Evolutionary conservation across 169 alveolate genomes (phyloP).

Genomic region (Babesia bovis): DNA sequence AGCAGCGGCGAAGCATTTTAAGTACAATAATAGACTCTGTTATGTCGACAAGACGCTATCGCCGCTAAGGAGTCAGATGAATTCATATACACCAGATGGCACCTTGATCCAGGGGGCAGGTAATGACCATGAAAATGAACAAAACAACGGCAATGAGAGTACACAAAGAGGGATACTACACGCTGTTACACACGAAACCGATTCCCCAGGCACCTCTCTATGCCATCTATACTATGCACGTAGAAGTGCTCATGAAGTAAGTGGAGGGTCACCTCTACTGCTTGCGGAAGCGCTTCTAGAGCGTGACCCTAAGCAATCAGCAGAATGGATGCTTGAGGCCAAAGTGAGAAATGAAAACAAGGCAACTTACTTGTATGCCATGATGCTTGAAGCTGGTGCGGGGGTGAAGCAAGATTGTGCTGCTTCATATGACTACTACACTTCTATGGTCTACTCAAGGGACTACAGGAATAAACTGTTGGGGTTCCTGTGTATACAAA

Average conservation of each 20-base stretch:
- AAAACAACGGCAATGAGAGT: background rate
- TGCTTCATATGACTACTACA: constrained; percentile 37
- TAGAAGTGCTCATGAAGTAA: constrained; percentile 33
- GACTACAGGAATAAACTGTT: constrained; percentile 23
- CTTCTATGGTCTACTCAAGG: constrained; percentile 27
- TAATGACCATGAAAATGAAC: background rate
- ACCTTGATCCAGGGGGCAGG: background rate
- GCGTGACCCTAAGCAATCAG: constrained; percentile 37
- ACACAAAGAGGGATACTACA: background rate
- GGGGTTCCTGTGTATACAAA: constrained; percentile 61
- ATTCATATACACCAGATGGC: background rate
- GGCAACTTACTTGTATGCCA: constrained; percentile 63
- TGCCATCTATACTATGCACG: constrained; percentile 61
- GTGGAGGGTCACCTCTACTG: constrained; percentile 52
- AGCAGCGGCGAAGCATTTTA: constrained; percentile 80
- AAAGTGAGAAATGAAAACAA: constrained; percentile 38
- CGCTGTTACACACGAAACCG: background rate
- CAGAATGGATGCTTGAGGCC: constrained; percentile 52
- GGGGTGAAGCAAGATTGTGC: constrained; percentile 62
- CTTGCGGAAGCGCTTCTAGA: constrained; percentile 63
- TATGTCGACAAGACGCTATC: background rate
- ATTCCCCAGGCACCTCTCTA: background rate
- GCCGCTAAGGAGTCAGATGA: background rate
- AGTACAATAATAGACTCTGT: constrained; percentile 40
- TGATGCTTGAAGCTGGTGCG: constrained; percentile 64